Evolutionary conservation across 805 yeast genomes (phyloP).

Genomic region (Lipomyces anomalus): DNA sequence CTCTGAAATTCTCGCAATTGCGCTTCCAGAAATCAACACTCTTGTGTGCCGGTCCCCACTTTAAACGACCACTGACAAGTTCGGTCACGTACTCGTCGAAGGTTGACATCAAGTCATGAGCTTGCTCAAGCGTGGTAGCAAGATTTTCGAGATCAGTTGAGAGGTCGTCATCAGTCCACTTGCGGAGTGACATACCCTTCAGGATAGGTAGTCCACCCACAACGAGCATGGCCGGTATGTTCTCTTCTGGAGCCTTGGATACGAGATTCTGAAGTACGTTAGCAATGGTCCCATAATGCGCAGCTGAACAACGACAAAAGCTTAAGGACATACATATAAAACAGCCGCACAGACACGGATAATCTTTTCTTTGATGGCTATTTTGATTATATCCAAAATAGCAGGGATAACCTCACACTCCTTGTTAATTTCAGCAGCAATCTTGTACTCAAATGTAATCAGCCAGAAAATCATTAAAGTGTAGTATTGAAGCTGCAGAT

Average conservation of each 20-base stretch:
- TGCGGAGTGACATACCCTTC: slow-evolving; percentile 69
- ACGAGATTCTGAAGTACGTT: slow-evolving; percentile 30
- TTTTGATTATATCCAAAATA: slow-evolving; percentile 53
- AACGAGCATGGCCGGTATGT: slow-evolving; percentile 64
- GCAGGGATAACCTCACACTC: slow-evolving; percentile 49
- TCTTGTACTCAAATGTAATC: slow-evolving; percentile 61
- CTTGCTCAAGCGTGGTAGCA: slow-evolving; percentile 56
- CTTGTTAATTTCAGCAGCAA: slow-evolving; percentile 43
- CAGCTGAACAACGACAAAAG: background rate
- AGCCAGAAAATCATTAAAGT: slow-evolving; percentile 78
- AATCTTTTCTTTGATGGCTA: slow-evolving; percentile 87
- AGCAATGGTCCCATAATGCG: background rate
- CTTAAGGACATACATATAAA: slow-evolving; percentile 6
- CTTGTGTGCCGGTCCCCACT: slow-evolving; percentile 90
- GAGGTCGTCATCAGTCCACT: slow-evolving; percentile 93
- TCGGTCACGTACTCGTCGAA: slow-evolving; percentile 89
- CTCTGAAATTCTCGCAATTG: slow-evolving; percentile 69
- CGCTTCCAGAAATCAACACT: slow-evolving; percentile 87
- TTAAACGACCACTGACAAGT: slow-evolving; percentile 66
- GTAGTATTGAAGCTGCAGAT: slow-evolving; percentile 79
- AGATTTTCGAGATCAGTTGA: slow-evolving; percentile 61
- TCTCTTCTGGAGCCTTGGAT: slow-evolving; percentile 32
- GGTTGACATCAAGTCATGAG: slow-evolving; percentile 74
- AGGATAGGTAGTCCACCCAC: slow-evolving; percentile 69
- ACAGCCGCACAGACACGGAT: slow-evolving; percentile 72